Evolutionary conservation across 164 flowering plant species (phyloP).

Genomic region (Malania oleifera): DNA sequence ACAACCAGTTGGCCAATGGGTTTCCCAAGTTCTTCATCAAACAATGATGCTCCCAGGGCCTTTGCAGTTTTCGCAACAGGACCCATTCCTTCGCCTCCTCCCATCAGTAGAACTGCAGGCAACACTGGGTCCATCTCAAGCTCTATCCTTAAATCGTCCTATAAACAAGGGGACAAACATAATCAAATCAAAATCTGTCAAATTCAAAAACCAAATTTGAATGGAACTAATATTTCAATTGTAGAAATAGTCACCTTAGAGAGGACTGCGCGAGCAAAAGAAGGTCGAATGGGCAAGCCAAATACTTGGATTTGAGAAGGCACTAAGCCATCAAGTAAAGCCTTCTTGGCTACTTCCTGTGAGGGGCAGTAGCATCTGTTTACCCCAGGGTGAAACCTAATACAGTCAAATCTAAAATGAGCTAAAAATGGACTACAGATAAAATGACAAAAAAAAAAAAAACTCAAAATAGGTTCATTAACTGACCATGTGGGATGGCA

Average conservation of each 20-base stretch:
- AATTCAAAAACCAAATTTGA: neutral
- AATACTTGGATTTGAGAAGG: slow-evolving; percentile 71
- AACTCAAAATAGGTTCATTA: neutral
- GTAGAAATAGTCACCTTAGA: slow-evolving; percentile 43
- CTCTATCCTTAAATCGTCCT: slow-evolving; percentile 74
- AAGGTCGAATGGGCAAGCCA: slow-evolving; percentile 89
- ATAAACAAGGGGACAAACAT: slow-evolving; percentile 2
- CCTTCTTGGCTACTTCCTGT: slow-evolving; percentile 83
- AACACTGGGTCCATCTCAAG: slow-evolving; percentile 72
- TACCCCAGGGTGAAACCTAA: slow-evolving; percentile 87
- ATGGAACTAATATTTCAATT: neutral
- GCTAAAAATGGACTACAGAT: neutral
- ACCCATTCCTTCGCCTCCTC: slow-evolving; percentile 99
- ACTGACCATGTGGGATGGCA: slow-evolving; percentile 93
- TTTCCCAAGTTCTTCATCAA: slow-evolving; percentile 42
- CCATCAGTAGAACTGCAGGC: slow-evolving; percentile 95
- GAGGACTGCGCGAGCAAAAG: slow-evolving; percentile 71
- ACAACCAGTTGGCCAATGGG: slow-evolving; percentile 81
- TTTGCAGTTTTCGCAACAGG: slow-evolving; percentile 86
- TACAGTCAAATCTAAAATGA: neutral
- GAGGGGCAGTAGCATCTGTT: slow-evolving; percentile 95
- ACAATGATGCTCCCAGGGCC: slow-evolving; percentile 78
- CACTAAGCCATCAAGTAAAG: slow-evolving; percentile 64
- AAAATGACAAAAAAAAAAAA: neutral
- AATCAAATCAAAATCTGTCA: neutral